phyloP scores from a whole-genome alignment of 768 basidiomycete species.

The Agaricus subrufescens region DNA sequence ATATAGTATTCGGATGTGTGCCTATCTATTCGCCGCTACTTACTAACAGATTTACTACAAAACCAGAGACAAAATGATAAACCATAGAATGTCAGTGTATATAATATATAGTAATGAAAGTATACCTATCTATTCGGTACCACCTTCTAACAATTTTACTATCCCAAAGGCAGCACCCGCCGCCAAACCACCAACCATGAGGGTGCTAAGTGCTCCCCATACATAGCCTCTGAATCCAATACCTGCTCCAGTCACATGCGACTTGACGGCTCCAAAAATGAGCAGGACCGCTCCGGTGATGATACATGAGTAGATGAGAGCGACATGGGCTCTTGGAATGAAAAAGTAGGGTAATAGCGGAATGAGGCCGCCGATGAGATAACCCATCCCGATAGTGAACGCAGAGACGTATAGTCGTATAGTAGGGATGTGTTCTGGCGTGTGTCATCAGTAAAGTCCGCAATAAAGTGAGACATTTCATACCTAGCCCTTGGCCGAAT shows the following conservation, averaged over 20 bases:
- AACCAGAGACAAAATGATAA: too few species aligned
- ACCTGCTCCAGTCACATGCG: constrained; percentile 82
- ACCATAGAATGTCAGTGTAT: background rate
- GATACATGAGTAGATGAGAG: constrained; percentile 69
- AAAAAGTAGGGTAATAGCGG: constrained; percentile 94
- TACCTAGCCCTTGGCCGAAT: constrained; percentile 91
- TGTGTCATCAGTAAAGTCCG: background rate
- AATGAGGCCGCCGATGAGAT: constrained; percentile 89
- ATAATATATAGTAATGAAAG: background rate
- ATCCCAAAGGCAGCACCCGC: constrained; percentile 66
- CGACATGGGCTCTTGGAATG: constrained; percentile 60
- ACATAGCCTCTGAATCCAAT: constrained; percentile 62
- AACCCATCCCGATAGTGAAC: constrained; percentile 92
- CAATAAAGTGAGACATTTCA: constrained; percentile 16
- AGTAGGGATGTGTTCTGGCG: constrained; percentile 81
- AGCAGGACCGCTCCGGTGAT: constrained; percentile 84
- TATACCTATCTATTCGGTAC: constrained; percentile 2
- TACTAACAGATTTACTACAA: background rate
- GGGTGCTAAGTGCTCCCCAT: constrained; percentile 83
- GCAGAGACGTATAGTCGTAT: constrained; percentile 85
- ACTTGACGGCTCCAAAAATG: constrained; percentile 88
- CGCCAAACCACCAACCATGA: constrained; percentile 86
- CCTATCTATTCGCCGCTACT: background rate
- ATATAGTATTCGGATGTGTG: constrained; percentile 1
- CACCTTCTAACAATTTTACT: constrained; percentile 41